Percentiles rank a stretch among this genome's conserved stretches.
Evolutionary conservation across 1,139 yeast species (phyloP).

Genomic region (Saccharomyces hybrid): DNA sequence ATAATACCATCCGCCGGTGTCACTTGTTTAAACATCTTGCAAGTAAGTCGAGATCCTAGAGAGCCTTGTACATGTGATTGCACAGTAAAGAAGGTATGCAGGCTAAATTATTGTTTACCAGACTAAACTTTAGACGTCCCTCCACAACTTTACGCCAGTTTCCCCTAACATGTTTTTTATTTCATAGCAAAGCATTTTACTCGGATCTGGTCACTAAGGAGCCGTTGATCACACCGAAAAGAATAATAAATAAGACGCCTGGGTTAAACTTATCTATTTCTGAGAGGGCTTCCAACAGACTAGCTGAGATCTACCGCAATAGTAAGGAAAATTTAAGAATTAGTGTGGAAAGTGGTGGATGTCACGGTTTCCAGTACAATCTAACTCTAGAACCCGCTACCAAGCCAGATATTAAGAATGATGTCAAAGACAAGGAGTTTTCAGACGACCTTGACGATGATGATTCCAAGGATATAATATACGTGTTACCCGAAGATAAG

Average conservation of each 20-base stretch:
- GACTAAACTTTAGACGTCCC: not conserved
- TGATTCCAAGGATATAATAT: conserved; percentile 27
- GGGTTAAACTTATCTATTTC: conserved; percentile 34
- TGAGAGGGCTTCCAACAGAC: conserved; percentile 43
- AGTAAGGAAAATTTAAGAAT: conserved; percentile 58
- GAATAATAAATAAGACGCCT: conserved; percentile 17
- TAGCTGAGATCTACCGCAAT: conserved; percentile 46
- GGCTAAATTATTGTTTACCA: not conserved
- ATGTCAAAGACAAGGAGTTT: conserved; percentile 37
- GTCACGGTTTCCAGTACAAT: conserved; percentile 94
- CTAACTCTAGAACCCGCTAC: conserved; percentile 47
- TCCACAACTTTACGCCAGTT: not conserved
- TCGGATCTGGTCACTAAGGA: conserved; percentile 7
- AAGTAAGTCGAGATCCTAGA: not conserved
- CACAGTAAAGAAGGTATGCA: not conserved
- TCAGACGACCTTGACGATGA: conserved; percentile 61
- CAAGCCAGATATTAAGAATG: conserved; percentile 28
- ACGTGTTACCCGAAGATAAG: conserved; percentile 17
- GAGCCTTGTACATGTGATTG: not conserved
- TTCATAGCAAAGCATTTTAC: not conserved
- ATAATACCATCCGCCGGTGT: conserved; percentile 34
- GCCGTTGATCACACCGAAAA: conserved; percentile 16
- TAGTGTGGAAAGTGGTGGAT: conserved; percentile 94
- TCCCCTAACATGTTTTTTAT: not conserved
- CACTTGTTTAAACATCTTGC: not conserved